A percentile compares a stretch with the other conserved stretches of the same genome.
phyloP scores from a whole-genome alignment of 2,329 filamentous ascomycete species.

The Trichoderma sp. region DNA sequence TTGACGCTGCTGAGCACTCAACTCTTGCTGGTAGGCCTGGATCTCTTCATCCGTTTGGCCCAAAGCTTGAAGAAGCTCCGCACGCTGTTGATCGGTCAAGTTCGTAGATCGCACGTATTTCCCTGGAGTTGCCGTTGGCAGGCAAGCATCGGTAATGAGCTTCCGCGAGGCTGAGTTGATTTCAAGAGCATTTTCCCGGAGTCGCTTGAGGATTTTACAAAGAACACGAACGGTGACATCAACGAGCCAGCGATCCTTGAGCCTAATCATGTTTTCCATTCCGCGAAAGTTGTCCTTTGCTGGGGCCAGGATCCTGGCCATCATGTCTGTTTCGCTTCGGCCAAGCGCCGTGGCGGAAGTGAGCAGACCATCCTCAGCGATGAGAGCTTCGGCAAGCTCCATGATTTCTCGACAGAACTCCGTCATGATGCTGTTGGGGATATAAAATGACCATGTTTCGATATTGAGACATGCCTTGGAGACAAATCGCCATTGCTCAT shows the following conservation, averaged over 20 bases:
- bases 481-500: conserved; percentile 78
- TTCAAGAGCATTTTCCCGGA: conserved; percentile 77
- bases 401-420: conserved; percentile 95
- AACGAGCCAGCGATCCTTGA: conserved; percentile 86
- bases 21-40: conserved; percentile 50
- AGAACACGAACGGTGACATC: conserved; percentile 81
- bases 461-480: conserved; percentile 81
- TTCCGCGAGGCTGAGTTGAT: conserved; percentile 63
- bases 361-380: conserved; percentile 84
- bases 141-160: conserved; percentile 69
- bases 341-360: conserved; percentile 61
- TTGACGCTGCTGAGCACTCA: conserved; percentile 36
- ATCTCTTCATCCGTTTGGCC: conserved; percentile 62
- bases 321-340: conserved; percentile 45
- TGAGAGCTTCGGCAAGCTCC: conserved; percentile 84
- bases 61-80: conserved; percentile 71
- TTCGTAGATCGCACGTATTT: conserved; percentile 72
- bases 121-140: conserved; percentile 58
- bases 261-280: conserved; percentile 84
- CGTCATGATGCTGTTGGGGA: conserved; percentile 79
- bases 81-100: conserved; percentile 78
- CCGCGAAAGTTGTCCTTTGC: conserved; percentile 59
- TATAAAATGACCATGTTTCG: conserved; percentile 77
- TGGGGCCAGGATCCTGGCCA: conserved; percentile 46
- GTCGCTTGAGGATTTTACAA: conserved; percentile 77